Evolutionary conservation across 495 filamentous ascomycete species (phyloP).

Genomic region (Penicillium cataractarum): DNA sequence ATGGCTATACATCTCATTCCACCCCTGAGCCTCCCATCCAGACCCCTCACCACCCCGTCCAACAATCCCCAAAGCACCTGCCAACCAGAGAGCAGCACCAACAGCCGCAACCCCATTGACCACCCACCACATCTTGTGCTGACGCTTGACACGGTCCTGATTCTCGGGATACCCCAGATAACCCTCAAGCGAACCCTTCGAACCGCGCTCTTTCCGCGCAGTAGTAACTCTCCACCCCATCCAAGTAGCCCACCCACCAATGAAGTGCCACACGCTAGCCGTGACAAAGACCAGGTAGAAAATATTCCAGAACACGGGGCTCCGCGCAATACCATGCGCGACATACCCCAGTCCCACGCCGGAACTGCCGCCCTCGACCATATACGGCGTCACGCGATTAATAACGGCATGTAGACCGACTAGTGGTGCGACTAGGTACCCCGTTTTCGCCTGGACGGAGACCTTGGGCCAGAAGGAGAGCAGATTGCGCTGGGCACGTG

Average conservation of each 20-base stretch:
- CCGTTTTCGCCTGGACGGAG: constrained; percentile 65
- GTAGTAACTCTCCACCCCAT: constrained; percentile 56
- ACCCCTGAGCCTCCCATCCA: constrained; percentile 80
- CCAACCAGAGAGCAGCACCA: constrained; percentile 71
- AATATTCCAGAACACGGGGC: constrained; percentile 63
- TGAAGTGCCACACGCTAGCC: constrained; percentile 74
- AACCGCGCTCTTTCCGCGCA: constrained; percentile 34
- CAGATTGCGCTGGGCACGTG: constrained; percentile 37
- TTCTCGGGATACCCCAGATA: constrained; percentile 44
- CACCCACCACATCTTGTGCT: constrained; percentile 66
- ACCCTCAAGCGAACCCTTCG: constrained; percentile 42
- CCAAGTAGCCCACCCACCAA: constrained; percentile 83
- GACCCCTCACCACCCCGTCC: constrained; percentile 67
- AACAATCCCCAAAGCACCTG: constrained; percentile 77
- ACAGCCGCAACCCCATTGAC: constrained; percentile 65
- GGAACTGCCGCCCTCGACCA: constrained; percentile 79
- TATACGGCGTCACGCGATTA: constrained; percentile 70
- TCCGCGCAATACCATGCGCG: constrained; percentile 79
- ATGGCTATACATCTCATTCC: constrained; percentile 67
- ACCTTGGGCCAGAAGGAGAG: constrained; percentile 66
- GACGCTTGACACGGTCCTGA: constrained; percentile 41
- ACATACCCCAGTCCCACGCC: constrained; percentile 81
- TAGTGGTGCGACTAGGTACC: constrained; percentile 66
- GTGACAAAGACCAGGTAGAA: constrained; percentile 71
- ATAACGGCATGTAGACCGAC: constrained; percentile 70